These are phyloP conservation scores for Geotrichum citri-aurantii DNA, from an alignment of 1,139 yeast species.

Conservation along the genomic window DNA sequence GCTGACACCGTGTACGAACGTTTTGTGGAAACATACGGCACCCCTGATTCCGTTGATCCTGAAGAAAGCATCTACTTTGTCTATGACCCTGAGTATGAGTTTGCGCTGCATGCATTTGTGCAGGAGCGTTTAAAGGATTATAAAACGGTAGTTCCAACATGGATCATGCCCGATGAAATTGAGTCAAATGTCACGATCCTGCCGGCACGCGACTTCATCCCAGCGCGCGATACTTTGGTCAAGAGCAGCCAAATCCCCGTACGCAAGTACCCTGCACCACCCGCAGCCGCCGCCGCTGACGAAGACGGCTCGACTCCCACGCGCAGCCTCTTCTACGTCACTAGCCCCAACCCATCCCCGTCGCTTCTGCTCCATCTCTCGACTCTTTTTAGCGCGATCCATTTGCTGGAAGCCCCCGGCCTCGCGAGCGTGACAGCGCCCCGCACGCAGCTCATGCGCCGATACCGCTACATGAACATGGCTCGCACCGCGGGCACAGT, in stretches of 20 bases:
- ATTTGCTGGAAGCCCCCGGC: slow-evolving; percentile 29
- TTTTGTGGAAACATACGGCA: slow-evolving; percentile 20
- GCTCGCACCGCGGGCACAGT: slow-evolving; percentile 89
- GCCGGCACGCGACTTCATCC: neutral
- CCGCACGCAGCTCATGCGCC: slow-evolving; percentile 68
- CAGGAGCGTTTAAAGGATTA: slow-evolving; percentile 14
- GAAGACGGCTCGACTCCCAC: slow-evolving; percentile 1
- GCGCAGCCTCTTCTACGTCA: slow-evolving; percentile 51
- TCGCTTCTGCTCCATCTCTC: slow-evolving; percentile 72
- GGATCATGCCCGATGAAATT: slow-evolving; percentile 13
- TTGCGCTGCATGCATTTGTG: slow-evolving; percentile 21
- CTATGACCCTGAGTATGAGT: slow-evolving; percentile 33
- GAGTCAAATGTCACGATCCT: slow-evolving; percentile 11
- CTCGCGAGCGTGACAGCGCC: slow-evolving; percentile 47
- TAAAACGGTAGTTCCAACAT: slow-evolving; percentile 20
- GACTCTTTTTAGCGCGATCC: slow-evolving; percentile 56
- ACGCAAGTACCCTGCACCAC: neutral
- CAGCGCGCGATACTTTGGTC: neutral
- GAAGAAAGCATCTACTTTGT: slow-evolving; percentile 26
- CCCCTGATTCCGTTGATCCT: slow-evolving; percentile 5
- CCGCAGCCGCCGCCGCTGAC: neutral
- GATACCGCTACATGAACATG: slow-evolving; percentile 80
- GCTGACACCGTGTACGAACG: slow-evolving; percentile 23
- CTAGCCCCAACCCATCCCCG: slow-evolving; percentile 56
- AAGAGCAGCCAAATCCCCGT: slow-evolving; percentile 2